Evolutionary conservation across 306 rosid species (phyloP).

Genomic region (Sicyos baderoa): DNA sequence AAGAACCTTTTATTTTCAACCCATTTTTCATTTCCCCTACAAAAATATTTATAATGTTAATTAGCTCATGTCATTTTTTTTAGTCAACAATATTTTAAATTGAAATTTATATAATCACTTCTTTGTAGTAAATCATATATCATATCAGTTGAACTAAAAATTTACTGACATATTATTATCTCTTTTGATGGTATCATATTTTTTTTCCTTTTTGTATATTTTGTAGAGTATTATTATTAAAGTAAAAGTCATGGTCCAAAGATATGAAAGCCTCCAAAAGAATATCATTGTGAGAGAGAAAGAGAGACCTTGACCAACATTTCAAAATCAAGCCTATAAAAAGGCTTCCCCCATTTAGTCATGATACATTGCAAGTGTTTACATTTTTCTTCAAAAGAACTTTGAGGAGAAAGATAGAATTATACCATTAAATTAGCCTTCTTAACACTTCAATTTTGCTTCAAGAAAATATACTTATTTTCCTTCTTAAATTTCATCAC

Average conservation of each 20-base stretch:
- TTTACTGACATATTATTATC: no score
- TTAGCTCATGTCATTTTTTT: background rate
- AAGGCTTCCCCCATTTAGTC: background rate
- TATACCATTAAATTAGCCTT: background rate
- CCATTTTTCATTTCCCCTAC: background rate
- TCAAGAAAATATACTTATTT: background rate
- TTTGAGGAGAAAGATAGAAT: background rate
- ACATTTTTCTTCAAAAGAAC: background rate
- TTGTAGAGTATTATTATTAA: background rate
- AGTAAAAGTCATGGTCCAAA: background rate
- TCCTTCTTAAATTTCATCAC: background rate
- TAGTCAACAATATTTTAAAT: no score
- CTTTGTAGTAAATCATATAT: no score
- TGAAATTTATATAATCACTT: no score
- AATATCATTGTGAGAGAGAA: background rate
- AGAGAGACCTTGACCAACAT: background rate
- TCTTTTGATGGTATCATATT: background rate
- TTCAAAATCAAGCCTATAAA: slow-evolving; percentile 1
- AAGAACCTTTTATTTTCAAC: slow-evolving; percentile 3
- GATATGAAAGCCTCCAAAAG: background rate
- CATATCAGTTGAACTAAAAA: no score
- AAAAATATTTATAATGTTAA: no score
- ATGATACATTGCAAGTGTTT: background rate
- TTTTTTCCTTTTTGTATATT: background rate
- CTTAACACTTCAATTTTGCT: background rate